Conservation (phyloP, 2,329 filamentous ascomycete species). For the Cryphonectria carpinicola region DNA sequence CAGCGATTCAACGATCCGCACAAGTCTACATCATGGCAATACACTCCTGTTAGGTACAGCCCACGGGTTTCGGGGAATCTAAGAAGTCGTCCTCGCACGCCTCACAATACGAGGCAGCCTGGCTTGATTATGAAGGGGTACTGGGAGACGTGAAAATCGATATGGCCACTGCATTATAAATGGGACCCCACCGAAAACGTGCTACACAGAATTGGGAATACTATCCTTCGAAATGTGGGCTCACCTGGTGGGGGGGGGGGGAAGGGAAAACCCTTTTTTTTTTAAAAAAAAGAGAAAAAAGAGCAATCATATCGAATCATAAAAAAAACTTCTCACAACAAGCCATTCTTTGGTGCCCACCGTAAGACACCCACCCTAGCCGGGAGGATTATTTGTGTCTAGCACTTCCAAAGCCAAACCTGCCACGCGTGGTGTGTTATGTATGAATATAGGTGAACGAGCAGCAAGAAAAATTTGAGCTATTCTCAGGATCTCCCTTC, state of each 20-base stretch:
- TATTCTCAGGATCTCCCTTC: not conserved
- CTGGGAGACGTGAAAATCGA: not conserved
- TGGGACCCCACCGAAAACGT: not conserved
- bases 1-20: not conserved
- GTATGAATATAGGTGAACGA: not conserved
- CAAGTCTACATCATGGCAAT: not conserved
- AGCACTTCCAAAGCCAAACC: not conserved
- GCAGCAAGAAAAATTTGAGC: not conserved
- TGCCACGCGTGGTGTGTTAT: not conserved
- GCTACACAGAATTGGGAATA: not conserved
- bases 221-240: not conserved
- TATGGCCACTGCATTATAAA: not conserved
- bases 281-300: too few species aligned
- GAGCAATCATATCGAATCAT: not conserved
- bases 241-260: not conserved
- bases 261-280: too few species aligned
- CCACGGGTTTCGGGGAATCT: not conserved
- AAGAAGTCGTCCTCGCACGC: not conserved
- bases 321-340: not conserved
- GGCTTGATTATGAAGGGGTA: not conserved
- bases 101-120: not conserved
- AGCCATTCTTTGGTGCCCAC: not conserved
- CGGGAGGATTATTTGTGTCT: not conserved
- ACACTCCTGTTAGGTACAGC: not conserved
- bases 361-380: not conserved